Base-by-base conservation (phyloP, 495 filamentous ascomycete species). In the Neurospora intermedia region DNA sequence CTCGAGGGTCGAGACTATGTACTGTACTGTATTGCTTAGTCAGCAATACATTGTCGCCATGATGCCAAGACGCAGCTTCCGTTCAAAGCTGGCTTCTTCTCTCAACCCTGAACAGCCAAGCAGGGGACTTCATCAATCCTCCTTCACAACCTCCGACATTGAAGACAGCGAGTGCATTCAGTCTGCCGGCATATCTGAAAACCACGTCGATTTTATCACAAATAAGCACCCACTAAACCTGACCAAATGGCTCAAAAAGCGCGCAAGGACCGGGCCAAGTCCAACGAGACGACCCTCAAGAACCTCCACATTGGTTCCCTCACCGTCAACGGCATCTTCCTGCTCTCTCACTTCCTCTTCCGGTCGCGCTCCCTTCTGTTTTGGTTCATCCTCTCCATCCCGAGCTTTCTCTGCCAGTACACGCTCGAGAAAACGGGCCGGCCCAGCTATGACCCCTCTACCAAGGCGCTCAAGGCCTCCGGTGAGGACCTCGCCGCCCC, bases 401-500 rank as follows among this genome's bases (percentile, higher is more conserved):
- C 96, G 2, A 88, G 90, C 35, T 85, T 97, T 35, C 74, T 89
- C 71, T 92, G 96, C 81, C 91, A 98, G 77, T 91, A 89, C 79
- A 91, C 91, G 66, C 88, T 99, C 40, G 95, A 98, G 79, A 88
- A 88, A 43, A 87, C 93, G 9, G 92, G 92, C 0, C 92, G 96
- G 8, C 96, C 96, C 10, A 88, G 82, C 70, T 93, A 90, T 80
- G 87, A 87, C 70, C 70, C 87, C 5, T 76, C 77, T 15, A 90
- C 89, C 77, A 89, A 88, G n/a, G 88, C 89, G 4, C 83, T 98
- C 54, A 89, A 88, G 75, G 88, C 85, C 16, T 85, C 91, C 0
- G 96, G 96, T 20, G 95, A 98, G 80, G 96, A 98, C 80, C 87
- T 99, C 35, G 90, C 92, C 39, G 93, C 93, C 0, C 88, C 91